Evolutionary conservation across 805 yeast genomes (phyloP).

Genomic region (Lipomyces lipofer): DNA sequence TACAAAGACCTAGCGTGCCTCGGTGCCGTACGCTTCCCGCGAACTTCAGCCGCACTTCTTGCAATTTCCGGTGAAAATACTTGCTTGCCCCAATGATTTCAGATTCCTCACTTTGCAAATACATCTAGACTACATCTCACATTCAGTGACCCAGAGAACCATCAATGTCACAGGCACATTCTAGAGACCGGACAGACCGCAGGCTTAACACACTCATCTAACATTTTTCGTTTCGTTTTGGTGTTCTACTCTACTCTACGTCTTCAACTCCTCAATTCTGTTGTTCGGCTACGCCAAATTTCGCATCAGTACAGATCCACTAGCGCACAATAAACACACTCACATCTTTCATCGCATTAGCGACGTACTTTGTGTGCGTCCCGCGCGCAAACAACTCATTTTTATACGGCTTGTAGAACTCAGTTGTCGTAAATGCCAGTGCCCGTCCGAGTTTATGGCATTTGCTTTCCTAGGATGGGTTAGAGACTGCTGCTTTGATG

Average conservation of each 20-base stretch:
- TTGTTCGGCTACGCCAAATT: conserved; percentile 11
- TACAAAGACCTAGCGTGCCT: too few species aligned
- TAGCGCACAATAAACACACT: conserved; percentile 19
- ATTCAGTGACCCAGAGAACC: too few species aligned
- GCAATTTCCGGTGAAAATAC: too few species aligned
- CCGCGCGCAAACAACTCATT: conserved; percentile 44
- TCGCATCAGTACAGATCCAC: not conserved
- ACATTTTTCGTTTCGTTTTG: too few species aligned
- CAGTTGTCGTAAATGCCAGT: conserved; percentile 46
- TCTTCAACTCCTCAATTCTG: conserved; percentile 15
- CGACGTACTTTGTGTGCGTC: conserved; percentile 46
- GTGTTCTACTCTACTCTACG: not conserved
- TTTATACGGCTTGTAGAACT: conserved; percentile 36
- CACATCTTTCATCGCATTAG: conserved; percentile 42
- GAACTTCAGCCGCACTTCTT: too few species aligned
- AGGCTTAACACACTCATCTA: not conserved
- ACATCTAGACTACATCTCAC: too few species aligned
- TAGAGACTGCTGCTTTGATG: not conserved
- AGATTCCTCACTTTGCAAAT: too few species aligned
- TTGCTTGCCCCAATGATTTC: too few species aligned
- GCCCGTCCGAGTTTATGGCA: conserved; percentile 44
- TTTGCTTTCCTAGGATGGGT: conserved; percentile 32
- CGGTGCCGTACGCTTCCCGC: too few species aligned
- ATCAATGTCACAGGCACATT: not conserved
- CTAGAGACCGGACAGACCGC: too few species aligned